Evolutionary conservation across 2,329 filamentous ascomycete species (phyloP), one percentile per base, ranked within the genome.

Genomic region (Cyphellophora attinorum): DNA sequence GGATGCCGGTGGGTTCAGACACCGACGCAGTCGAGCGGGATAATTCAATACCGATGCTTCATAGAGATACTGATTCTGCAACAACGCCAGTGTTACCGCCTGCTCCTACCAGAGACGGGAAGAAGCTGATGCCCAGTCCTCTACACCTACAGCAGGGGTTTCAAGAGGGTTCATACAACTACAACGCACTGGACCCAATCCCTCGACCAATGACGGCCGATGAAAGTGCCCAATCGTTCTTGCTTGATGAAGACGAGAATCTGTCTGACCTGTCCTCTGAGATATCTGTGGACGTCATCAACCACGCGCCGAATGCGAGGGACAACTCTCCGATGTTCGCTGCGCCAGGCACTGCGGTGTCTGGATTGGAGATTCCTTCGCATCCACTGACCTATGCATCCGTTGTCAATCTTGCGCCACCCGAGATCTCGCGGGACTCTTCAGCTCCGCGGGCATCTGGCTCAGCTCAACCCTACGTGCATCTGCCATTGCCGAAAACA

Each of bases 211-310:
- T 18, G 6, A 46, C 45, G 39, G 31, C 41, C 8, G 39, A 50
- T 25, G 39, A 57, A 41, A 45, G 55, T 47, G 30, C 37, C 11
- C 38, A 25, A n/a, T 72, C 69, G 0, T 72, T 72, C 47, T 51
- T 72, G 3, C 58, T 72, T 4, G 60, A 70, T 37, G 69, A 73
- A 27, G 67, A 70, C 35, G 64, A 72, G 42, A 67, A 67, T 30
- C 51, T 73, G 19, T 76, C 72, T 36, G 72, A 74, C 32, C 46
- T 67, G 21, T 68, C 60, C 8, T 67, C 64, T 11, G 61, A 68
- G 31, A 54, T 70, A 15, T 72, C 69, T 3, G 59, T 71, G 13
- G 68, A 72, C 29, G 57, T 67, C 19, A 64, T 67, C 35, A 40
- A 49, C 15, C 48, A 50, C 13, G 59, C 64, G 34, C 54, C 48